phyloP scores from a whole-genome alignment of 768 basidiomycete genomes.

The Nevesoporus exiguus region DNA sequence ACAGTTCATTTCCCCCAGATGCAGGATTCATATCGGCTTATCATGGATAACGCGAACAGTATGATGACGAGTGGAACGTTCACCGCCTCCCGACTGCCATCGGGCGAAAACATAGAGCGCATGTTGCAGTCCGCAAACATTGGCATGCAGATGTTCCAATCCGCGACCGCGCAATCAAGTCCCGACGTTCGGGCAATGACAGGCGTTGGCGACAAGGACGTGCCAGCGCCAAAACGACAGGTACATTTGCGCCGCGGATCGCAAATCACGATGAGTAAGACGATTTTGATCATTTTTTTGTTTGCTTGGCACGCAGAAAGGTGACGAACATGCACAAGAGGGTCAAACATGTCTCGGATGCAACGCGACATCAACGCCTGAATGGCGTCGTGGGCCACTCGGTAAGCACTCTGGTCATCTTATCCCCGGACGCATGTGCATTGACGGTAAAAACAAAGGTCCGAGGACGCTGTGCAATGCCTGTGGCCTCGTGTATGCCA shows the following conservation, averaged over 20 bases:
- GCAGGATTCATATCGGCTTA: conserved; percentile 41
- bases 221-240: conserved; percentile 32
- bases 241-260: conserved; percentile 30
- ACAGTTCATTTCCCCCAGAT: conserved; percentile 30
- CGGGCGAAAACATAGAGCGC: conserved; percentile 39
- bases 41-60: conserved; percentile 38
- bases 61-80: conserved; percentile 25
- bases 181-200: conserved; percentile 26
- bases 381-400: conserved; percentile 82
- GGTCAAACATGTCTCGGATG: conserved; percentile 80
- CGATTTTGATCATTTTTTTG: conserved; percentile 29
- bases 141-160: conserved; percentile 34
- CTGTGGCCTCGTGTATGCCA: conserved; percentile 83
- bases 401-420: conserved; percentile 45
- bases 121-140: conserved; percentile 44
- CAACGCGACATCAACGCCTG: conserved; percentile 79
- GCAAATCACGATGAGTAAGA: conserved; percentile 21
- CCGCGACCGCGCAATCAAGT: conserved; percentile 25
- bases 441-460: conserved; percentile 43
- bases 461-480: conserved; percentile 84
- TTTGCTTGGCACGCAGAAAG: conserved; percentile 25
- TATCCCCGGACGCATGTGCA: conserved; percentile 20
- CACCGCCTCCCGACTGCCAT: conserved; percentile 21
- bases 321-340: conserved; percentile 47
- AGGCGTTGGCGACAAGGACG: conserved; percentile 29